phyloP scores from a whole-genome alignment of 495 filamentous ascomycete species.

The Extremus antarcticus region DNA sequence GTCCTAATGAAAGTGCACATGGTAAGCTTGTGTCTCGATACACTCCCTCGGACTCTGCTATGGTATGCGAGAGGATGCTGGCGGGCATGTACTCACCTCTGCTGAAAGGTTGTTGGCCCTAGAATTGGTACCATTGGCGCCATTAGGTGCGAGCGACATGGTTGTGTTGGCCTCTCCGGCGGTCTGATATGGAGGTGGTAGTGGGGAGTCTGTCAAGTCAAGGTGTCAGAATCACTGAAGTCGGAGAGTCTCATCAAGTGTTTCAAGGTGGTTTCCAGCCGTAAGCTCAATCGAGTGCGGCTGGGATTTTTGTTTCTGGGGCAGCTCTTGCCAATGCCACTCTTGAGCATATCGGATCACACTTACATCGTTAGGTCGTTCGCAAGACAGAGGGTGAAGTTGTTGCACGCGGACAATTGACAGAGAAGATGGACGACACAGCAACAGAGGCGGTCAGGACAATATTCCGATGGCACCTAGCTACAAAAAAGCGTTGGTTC shows the following conservation, averaged over 20 bases:
- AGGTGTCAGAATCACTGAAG: background rate
- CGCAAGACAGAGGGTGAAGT: background rate
- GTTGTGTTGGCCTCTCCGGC: too few relatives aligned
- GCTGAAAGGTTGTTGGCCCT: background rate
- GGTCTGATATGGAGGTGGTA: too few relatives aligned
- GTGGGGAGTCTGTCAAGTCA: background rate
- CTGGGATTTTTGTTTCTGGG: background rate
- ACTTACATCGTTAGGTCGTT: background rate
- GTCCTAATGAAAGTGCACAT: too few relatives aligned
- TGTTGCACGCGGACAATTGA: background rate
- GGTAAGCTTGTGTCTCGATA: too few relatives aligned
- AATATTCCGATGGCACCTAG: too few relatives aligned
- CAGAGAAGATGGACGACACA: background rate
- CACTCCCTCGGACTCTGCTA: too few relatives aligned
- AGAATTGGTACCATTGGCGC: background rate
- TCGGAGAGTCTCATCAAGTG: too few relatives aligned
- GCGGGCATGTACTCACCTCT: background rate
- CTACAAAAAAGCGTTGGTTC: background rate
- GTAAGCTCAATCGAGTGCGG: too few relatives aligned
- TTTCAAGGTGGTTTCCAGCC: background rate
- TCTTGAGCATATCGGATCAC: background rate
- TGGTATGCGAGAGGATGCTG: conserved; percentile 11
- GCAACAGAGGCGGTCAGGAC: background rate
- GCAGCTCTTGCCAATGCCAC: background rate
- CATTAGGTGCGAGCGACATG: too few relatives aligned